Base-by-base conservation (phyloP, 1,284 basidiomycete genomes). In the Tausonia pullulans region DNA sequence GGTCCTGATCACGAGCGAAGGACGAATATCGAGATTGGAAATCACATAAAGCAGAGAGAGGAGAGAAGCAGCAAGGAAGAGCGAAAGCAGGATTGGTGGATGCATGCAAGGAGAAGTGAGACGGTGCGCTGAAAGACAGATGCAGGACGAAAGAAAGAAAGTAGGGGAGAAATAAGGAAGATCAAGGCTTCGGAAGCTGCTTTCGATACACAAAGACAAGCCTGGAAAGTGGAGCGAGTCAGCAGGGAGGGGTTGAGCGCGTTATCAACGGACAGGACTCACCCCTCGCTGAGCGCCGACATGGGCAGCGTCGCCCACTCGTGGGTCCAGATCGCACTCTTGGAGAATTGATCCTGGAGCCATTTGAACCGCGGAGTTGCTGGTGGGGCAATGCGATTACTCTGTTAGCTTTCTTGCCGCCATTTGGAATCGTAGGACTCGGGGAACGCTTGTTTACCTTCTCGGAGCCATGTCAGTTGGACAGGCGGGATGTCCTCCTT, bases 301-400 rank as follows among this genome's bases (percentile, higher is more conserved):
- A 93, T 78, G 2, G 89, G 87, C 65, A 81, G 77, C 4, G 88
- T 88, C 8, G 88, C 90, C 69, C 90, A 91, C 74, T 91, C 88
- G 69, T 93, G 85, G 56, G 91, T 87, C 70, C 89, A 89, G 68
- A 87, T 85, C 5, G 60, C 51, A 52, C 57, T 58, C 57, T 58
- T 48, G n/a, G 44, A 48, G 57, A 58, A 58, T 27, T 58, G 56
- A 44, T 44, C 49, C 44, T 46, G 44, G 6, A 58, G 45, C 57
- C 44, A 48, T 9, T 44, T 44, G 3, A 58, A n/a, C 60, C 60
- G 27, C 27, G 27, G 27, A 27, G 27, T 27, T 2, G 27, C 27
- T 27, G 27, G 27, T 27, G 2, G 27, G 27, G 27, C 27, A 27
- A 27, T 27, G 27, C 27, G 27, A 27, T 27, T 2, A 27, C 27